phyloP scores from a whole-genome alignment of 768 basidiomycete species.

The Omphalotus guepiniiformis region DNA sequence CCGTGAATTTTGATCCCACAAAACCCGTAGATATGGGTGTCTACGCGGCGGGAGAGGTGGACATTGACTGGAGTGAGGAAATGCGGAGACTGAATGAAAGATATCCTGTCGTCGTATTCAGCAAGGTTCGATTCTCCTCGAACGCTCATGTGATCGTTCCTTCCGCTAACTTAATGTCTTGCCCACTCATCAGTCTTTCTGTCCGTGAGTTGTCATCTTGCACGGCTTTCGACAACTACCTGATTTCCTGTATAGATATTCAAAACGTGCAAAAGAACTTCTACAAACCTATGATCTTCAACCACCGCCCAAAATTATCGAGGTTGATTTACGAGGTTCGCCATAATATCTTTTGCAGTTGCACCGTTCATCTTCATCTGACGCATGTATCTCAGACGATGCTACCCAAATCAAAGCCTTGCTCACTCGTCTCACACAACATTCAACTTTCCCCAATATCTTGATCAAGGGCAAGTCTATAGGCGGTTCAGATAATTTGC shows the following conservation, averaged over 20 bases:
- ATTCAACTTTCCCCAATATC: conserved; percentile 73
- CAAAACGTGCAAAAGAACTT: conserved; percentile 56
- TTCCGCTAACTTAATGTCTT: not conserved
- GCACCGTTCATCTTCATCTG: not conserved
- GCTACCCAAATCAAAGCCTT: conserved; percentile 58
- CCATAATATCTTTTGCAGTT: not conserved
- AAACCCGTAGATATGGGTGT: conserved; percentile 45
- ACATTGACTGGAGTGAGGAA: conserved; percentile 41
- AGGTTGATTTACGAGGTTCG: conserved; percentile 70
- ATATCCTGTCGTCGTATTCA: conserved; percentile 73
- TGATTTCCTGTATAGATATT: conserved; percentile 40
- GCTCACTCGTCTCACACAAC: conserved; percentile 61
- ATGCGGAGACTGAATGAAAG: conserved; percentile 38
- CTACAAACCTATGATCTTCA: conserved; percentile 54
- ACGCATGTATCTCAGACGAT: conserved; percentile 45
- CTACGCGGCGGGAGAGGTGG: conserved; percentile 47
- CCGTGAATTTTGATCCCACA: conserved; percentile 39
- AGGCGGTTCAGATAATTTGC: conserved; percentile 63
- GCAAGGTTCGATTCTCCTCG: conserved; percentile 64
- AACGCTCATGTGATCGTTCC: no score
- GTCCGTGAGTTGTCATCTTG: conserved; percentile 51
- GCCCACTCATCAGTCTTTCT: conserved; percentile 49
- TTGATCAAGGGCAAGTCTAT: conserved; percentile 59
- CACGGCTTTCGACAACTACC: not conserved
- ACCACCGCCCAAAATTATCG: conserved; percentile 65